A percentile compares a stretch with the other conserved stretches of the same genome.
phyloP scores from a whole-genome alignment of 306 rosid species.

The Quercus glauca region DNA sequence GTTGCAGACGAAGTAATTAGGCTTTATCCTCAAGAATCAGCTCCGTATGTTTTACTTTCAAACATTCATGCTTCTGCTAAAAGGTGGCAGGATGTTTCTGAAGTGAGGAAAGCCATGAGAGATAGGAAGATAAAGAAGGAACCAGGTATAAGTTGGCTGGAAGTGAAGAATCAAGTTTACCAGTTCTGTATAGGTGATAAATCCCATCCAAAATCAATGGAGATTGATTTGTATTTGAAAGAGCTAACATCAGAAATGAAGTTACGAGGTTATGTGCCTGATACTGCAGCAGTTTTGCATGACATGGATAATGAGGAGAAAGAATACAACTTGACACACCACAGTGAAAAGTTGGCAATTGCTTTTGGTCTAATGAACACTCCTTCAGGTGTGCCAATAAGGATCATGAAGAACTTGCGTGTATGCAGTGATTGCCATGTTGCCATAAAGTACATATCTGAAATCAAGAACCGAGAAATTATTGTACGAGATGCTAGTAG shows the following conservation, averaged over 20 bases:
- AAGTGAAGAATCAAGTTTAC: conserved; percentile 69
- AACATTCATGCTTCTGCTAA: conserved; percentile 73
- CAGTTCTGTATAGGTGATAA: conserved; percentile 60
- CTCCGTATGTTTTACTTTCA: conserved; percentile 75
- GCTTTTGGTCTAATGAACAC: conserved; percentile 73
- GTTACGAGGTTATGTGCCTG: conserved; percentile 72
- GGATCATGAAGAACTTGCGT: conserved; percentile 86
- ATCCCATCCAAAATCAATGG: conserved; percentile 48
- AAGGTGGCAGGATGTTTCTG: conserved; percentile 80
- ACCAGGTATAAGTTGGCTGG: conserved; percentile 87
- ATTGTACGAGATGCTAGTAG: conserved; percentile 64
- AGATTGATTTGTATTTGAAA: conserved; percentile 64
- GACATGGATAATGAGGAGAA: conserved; percentile 94
- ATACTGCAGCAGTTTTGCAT: conserved; percentile 62
- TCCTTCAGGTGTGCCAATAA: conserved; percentile 51
- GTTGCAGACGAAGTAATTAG: conserved; percentile 69
- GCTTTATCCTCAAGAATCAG: conserved; percentile 73
- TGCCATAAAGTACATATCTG: conserved; percentile 69
- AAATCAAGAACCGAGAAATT: conserved; percentile 54
- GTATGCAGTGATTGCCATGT: conserved; percentile 76
- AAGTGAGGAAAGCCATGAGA: conserved; percentile 70
- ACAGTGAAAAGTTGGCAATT: conserved; percentile 85
- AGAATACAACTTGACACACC: conserved; percentile 69
- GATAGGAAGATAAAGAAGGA: conserved; percentile 68
- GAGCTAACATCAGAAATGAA: conserved; percentile 76